Percentiles rank a stretch among this genome's conserved stretches.
These are phyloP conservation scores for Leccinum obscurum DNA, from an alignment of 768 basidiomycete genomes.

Conservation along the genomic window DNA sequence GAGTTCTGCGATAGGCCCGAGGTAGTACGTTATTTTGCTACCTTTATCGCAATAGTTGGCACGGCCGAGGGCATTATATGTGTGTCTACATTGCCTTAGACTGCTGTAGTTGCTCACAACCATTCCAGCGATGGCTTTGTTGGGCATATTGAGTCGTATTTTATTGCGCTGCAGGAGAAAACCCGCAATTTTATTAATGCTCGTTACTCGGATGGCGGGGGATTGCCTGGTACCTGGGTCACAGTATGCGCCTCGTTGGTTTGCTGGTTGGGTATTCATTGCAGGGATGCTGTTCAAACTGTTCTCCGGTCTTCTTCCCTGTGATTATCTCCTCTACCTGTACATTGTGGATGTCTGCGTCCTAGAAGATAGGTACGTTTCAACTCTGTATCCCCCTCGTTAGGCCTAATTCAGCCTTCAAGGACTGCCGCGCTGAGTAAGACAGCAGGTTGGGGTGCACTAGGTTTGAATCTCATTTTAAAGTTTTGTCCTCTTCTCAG, in stretches of 20 bases:
- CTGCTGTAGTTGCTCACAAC: neutral
- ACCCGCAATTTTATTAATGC: conserved; percentile 14
- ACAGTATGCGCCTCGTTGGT: conserved; percentile 14
- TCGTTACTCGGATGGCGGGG: conserved; percentile 9
- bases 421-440: conserved; percentile 31
- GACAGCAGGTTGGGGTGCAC: conserved; percentile 27
- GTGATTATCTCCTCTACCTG: conserved; percentile 25
- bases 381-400: neutral
- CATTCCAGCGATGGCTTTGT: conserved; percentile 24
- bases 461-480: conserved; percentile 22
- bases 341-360: conserved; percentile 32
- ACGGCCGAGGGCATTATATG: conserved; percentile 21
- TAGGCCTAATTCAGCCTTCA: conserved; percentile 9
- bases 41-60: conserved; percentile 15
- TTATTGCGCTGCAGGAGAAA: conserved; percentile 31
- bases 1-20: conserved; percentile 23
- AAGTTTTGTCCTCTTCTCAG: neutral
- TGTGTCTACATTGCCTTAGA: conserved; percentile 9
- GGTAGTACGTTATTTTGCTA: conserved; percentile 24
- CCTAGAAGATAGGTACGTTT: conserved; percentile 24
- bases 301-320: conserved; percentile 13
- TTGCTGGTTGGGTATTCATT: conserved; percentile 15
- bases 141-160: conserved; percentile 22
- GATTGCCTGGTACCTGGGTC: conserved; percentile 18
- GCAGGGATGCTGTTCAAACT: conserved; percentile 17